Percentiles rank a stretch among this genome's conserved stretches.
Evolutionary conservation across 1,284 basidiomycete species (phyloP).

Genomic region (Leccinum ambiguum): DNA sequence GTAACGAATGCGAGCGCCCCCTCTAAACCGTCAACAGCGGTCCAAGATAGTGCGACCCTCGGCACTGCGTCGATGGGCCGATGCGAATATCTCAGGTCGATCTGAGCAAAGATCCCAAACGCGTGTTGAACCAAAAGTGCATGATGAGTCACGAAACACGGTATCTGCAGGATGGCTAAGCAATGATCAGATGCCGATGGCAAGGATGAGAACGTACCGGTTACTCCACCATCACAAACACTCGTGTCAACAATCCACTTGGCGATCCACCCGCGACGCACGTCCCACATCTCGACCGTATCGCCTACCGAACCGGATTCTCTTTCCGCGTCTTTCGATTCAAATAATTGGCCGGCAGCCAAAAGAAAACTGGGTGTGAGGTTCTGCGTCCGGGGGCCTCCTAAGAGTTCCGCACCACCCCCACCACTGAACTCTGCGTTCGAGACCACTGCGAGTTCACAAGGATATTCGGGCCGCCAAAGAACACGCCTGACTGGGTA

Average conservation of each 20-base stretch:
- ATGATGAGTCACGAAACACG: slow-evolving; percentile 66
- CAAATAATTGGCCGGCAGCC: slow-evolving; percentile 1
- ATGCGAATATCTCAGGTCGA: slow-evolving; percentile 68
- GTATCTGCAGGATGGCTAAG: slow-evolving; percentile 47
- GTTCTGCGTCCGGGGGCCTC: slow-evolving; percentile 33
- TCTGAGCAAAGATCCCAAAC: slow-evolving; percentile 78
- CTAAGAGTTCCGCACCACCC: slow-evolving; percentile 24
- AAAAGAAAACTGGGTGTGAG: slow-evolving; percentile 25
- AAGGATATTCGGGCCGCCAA: slow-evolving; percentile 81
- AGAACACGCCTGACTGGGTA: slow-evolving; percentile 72
- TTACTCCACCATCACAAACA: slow-evolving; percentile 64
- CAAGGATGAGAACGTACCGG: slow-evolving; percentile 44
- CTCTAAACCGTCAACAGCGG: slow-evolving; percentile 36
- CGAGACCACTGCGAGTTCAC: slow-evolving; percentile 75
- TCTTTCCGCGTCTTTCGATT: slow-evolving; percentile 24
- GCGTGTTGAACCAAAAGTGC: slow-evolving; percentile 74
- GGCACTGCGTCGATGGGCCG: slow-evolving; percentile 72
- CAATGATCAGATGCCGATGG: background rate
- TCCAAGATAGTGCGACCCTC: slow-evolving; percentile 69
- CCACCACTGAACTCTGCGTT: slow-evolving; percentile 57
- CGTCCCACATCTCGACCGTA: slow-evolving; percentile 86
- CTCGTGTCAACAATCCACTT: slow-evolving; percentile 77
- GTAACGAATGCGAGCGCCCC: slow-evolving; percentile 73
- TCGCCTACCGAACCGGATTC: slow-evolving; percentile 44
- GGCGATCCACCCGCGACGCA: slow-evolving; percentile 75